Evolutionary conservation across 768 basidiomycete species (phyloP), one percentile per base, ranked within the genome.

Genomic region (Pluteus cervinus): DNA sequence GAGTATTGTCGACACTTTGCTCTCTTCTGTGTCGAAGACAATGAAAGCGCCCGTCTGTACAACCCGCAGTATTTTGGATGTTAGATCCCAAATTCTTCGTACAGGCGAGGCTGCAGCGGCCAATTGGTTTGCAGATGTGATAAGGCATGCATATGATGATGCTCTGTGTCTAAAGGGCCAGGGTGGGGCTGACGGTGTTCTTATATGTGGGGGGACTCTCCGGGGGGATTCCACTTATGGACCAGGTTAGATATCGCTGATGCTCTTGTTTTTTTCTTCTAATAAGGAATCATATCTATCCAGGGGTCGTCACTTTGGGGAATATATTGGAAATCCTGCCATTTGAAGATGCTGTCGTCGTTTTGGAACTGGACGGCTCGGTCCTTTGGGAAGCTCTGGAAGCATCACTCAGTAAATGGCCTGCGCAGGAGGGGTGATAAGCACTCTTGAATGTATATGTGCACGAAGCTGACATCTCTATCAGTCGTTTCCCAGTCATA

Each of bases 301-400:
- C 32, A 84, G 86, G 91, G 0, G 55, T 71, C 21, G 63, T 96
- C 36, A 91, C 81, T 4, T 66, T 96, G 1, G 89, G 91, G 0
- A 82, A 96, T 53, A 82, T 93, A 38, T 52, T 92, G 25, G 91
- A 92, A 53, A 90, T 93, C 14, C 58, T 94, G 20, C 91, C 91
- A 0, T 94, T 91, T 42, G 82, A 86, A 39, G 91, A 94, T 48
- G 81, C 89, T 2, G 64, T 83, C 11, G 73, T 96, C 4, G 87
- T 90, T 3, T 48, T 91, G 8, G 82, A 91, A 54, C 55, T 94
- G 11, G 79, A 87, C 45, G 90, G 91, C 2, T 68, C 73, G 46
- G 66, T 78, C 0, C 69, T 94, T 29, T 92, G 88, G 86, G 79
- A 77, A 28, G 78, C 82, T 0, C 46, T 94, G 24, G 91, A 96